A percentile compares a stretch with the other conserved stretches of the same genome.
Evolutionary conservation across 352 stramenopile genomes (phyloP).

Genomic region (Pythium chondricola): DNA sequence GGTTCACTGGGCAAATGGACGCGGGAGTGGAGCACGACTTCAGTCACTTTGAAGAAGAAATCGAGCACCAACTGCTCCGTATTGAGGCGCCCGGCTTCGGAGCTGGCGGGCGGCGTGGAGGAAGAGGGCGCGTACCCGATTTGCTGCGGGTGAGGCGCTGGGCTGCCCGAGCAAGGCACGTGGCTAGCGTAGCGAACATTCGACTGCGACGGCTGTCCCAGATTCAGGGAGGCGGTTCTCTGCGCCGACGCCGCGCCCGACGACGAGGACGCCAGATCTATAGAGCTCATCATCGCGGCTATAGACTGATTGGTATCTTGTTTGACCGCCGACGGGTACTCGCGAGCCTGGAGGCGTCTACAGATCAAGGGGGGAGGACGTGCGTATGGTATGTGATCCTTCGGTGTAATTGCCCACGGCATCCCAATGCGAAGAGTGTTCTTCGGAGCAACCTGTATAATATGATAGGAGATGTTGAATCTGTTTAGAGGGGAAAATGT

Average conservation of each 20-base stretch:
- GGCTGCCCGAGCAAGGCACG: conserved; percentile 4
- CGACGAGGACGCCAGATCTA: conserved; percentile 18
- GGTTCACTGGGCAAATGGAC: conserved; percentile 59
- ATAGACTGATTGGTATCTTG: not conserved
- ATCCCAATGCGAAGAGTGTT: too few species aligned
- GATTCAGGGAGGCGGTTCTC: conserved; percentile 10
- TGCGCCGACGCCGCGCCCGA: conserved; percentile 8
- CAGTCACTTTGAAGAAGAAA: conserved; percentile 76
- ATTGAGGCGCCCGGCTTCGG: conserved; percentile 55
- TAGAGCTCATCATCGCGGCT: conserved; percentile 22
- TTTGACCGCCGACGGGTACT: too few species aligned
- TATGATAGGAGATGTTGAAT: conserved; percentile 12
- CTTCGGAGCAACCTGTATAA: conserved; percentile 11
- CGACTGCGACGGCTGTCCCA: not conserved
- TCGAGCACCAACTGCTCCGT: conserved; percentile 84
- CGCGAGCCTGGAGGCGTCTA: too few species aligned
- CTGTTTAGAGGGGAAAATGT: not conserved
- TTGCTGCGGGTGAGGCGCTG: conserved; percentile 3
- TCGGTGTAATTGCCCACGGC: too few species aligned
- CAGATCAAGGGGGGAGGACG: not conserved
- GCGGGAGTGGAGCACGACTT: conserved; percentile 79
- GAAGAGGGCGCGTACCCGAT: conserved; percentile 4
- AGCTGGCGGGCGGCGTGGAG: conserved; percentile 2
- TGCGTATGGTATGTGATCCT: not conserved
- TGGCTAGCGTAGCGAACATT: too few species aligned